Base-by-base conservation (phyloP, 768 basidiomycete species). In the Strobilomyces confusus region DNA sequence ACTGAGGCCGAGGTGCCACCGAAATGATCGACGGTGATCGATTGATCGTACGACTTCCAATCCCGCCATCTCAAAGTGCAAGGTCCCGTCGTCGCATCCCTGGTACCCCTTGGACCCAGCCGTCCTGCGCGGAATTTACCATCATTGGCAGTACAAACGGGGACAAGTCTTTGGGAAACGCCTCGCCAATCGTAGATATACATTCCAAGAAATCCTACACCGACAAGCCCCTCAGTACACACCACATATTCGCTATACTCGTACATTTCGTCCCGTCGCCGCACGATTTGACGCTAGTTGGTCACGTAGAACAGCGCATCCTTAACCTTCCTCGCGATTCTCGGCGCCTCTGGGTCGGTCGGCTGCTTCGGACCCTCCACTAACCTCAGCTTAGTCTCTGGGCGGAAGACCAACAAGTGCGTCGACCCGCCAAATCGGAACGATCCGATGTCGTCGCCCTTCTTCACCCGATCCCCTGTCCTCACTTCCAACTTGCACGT, bases 351-450 rank as follows among this genome's bases (percentile, higher is more conserved):
- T 12, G 40, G 40, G 40, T 43, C 8, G 9, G 4, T 9, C n/a
- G 38, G 38, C 13, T 23, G 9, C 12, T 45, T 23, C 0, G 55
- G 51, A 25, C 23, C 41, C 4, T 42, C 41, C 11, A 5, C 22
- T 52, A 63, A 26, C 20, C n/a, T 59, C 49, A 63, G 13, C 52
- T 51, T 44, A 37, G 65, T 67, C 51, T 71, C 58, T 15, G 67
- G 67, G 30, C 70, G 52, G 70, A 83, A 84, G 15, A 81, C 56
- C 42, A 78, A 54, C 49, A 73, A 66, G 51, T 80, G 73, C 0
- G 79, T 75, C 20, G 80, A 84, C 3, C 82, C 82, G 1, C 81
- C 81, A 67, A 83, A 84, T 58, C 83, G 82, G 75, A 86, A 82
- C 70, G 74, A 77, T 55, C 84, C 85, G 0, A 82, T 54, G 60